A percentile compares a stretch with the other conserved stretches of the same genome.
Conservation (phyloP, 1,139 yeast genomes). For the Magnusiomyces starmeri region DNA sequence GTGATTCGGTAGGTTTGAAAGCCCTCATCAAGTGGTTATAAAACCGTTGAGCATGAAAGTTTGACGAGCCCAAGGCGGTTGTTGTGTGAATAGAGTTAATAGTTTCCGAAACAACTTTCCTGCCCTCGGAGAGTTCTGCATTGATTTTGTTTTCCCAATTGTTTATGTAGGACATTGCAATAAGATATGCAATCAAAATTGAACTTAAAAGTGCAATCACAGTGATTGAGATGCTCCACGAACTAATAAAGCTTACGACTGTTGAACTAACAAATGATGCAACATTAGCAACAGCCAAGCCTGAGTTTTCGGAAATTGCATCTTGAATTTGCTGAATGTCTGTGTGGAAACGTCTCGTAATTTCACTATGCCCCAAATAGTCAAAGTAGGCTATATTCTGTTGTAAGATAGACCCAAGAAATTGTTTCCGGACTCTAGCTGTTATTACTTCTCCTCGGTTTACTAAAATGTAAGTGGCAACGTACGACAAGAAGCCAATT, state of each 20-base stretch:
- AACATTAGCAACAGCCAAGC: conserved; percentile 34
- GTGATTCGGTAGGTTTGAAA: not conserved
- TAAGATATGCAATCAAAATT: conserved; percentile 27
- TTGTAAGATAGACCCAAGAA: conserved; percentile 35
- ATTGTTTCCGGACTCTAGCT: conserved; percentile 37
- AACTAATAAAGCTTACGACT: conserved; percentile 36
- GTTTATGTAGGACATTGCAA: conserved; percentile 28
- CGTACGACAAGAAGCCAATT: conserved; percentile 30
- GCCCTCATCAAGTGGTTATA: conserved; percentile 27
- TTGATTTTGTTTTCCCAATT: conserved; percentile 7
- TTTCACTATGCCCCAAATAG: conserved; percentile 40
- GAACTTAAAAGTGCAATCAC: conserved; percentile 33
- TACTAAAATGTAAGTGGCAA: conserved; percentile 34
- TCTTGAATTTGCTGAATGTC: conserved; percentile 40
- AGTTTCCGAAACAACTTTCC: conserved; percentile 19
- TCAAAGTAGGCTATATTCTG: conserved; percentile 42
- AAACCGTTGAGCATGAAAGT: conserved; percentile 32
- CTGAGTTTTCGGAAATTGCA: conserved; percentile 41
- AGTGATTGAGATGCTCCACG: conserved; percentile 38
- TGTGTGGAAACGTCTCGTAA: conserved; percentile 39
- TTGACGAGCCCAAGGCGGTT: conserved; percentile 39
- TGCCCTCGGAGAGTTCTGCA: conserved; percentile 14
- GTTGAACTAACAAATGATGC: conserved; percentile 38
- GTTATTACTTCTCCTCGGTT: conserved; percentile 39
- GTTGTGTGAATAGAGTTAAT: conserved; percentile 38